Evolutionary conservation across 371 early-diverging fungal species (phyloP).

Genomic region (Saksenaea vasiformis): DNA sequence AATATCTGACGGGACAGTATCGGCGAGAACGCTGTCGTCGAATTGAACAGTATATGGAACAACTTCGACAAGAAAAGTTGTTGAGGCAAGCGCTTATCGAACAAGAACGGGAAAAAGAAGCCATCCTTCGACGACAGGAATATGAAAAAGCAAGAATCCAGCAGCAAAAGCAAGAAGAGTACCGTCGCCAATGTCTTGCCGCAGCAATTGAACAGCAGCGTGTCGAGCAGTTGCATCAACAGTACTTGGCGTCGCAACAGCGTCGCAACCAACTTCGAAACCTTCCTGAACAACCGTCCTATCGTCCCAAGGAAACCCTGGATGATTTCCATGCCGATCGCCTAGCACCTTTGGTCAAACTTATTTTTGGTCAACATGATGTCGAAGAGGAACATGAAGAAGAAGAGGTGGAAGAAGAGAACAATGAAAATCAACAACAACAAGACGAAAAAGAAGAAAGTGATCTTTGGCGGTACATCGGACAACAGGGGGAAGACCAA

Average conservation of each 20-base stretch:
- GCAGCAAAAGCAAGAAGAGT: constrained; percentile 12
- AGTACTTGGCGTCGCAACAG: background rate
- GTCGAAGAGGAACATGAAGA: background rate
- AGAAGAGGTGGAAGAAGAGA: background rate
- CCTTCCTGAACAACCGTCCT: background rate
- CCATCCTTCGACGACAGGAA: constrained; percentile 1
- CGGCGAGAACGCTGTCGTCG: constrained; percentile 21
- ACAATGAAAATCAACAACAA: background rate
- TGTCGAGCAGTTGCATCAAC: constrained; percentile 6
- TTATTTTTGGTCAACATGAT: constrained; percentile 6
- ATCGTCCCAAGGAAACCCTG: background rate
- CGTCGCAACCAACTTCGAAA: too few species aligned
- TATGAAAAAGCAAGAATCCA: background rate
- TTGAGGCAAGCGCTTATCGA: background rate
- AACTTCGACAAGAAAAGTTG: background rate
- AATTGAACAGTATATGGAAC: constrained; percentile 1
- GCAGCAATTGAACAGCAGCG: constrained; percentile 23
- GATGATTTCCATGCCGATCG: background rate
- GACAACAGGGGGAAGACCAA: background rate
- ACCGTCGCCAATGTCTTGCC: constrained; percentile 18
- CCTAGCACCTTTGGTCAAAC: background rate
- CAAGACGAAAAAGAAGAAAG: background rate
- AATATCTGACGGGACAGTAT: constrained; percentile 17
- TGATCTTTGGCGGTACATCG: background rate
- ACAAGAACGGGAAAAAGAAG: constrained; percentile 1